A percentile compares a stretch with the other conserved stretches of the same genome.
phyloP scores from a whole-genome alignment of 1,284 basidiomycete genomes.

The Peniophora sp. region DNA sequence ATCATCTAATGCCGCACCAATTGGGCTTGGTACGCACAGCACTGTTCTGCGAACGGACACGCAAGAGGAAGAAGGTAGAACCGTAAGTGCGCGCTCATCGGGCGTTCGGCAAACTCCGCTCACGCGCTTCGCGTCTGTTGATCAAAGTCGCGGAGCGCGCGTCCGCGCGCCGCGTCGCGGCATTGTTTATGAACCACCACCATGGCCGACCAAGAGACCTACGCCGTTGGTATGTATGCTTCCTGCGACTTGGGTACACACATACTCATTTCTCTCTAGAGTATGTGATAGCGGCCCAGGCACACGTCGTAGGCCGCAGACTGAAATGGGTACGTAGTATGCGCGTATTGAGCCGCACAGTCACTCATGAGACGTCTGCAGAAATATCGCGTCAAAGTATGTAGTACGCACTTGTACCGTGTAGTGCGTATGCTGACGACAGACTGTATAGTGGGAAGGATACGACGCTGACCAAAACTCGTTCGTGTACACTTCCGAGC shows the following conservation, averaged over 20 bases:
- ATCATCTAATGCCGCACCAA: no score
- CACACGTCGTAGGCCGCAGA: slow-evolving; percentile 29
- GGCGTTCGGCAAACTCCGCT: not conserved
- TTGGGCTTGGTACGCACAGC: no score
- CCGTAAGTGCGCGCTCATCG: not conserved
- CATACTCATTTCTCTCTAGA: slow-evolving; percentile 28
- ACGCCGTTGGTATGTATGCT: slow-evolving; percentile 59
- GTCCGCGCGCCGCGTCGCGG: no score
- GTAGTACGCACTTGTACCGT: slow-evolving; percentile 10
- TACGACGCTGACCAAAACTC: slow-evolving; percentile 56
- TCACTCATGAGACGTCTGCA: slow-evolving; percentile 16
- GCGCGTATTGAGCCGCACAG: not conserved
- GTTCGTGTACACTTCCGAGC: slow-evolving; percentile 31
- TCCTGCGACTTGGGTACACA: not conserved
- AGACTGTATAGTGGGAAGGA: slow-evolving; percentile 53
- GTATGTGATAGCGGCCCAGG: slow-evolving; percentile 40
- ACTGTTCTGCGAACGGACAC: no score
- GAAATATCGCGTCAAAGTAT: slow-evolving; percentile 59
- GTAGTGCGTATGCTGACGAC: slow-evolving; percentile 3
- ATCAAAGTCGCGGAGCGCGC: slow-evolving; percentile 10
- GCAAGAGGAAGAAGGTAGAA: not conserved
- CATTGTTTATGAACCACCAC: slow-evolving; percentile 8
- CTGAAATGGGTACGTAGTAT: slow-evolving; percentile 33
- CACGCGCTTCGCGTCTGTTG: not conserved
- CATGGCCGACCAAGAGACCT: slow-evolving; percentile 30